Percentiles rank a stretch among this genome's conserved stretches.
Conservation (phyloP, 2,329 filamentous ascomycete genomes). For the Dryadomyces sulphureus region DNA sequence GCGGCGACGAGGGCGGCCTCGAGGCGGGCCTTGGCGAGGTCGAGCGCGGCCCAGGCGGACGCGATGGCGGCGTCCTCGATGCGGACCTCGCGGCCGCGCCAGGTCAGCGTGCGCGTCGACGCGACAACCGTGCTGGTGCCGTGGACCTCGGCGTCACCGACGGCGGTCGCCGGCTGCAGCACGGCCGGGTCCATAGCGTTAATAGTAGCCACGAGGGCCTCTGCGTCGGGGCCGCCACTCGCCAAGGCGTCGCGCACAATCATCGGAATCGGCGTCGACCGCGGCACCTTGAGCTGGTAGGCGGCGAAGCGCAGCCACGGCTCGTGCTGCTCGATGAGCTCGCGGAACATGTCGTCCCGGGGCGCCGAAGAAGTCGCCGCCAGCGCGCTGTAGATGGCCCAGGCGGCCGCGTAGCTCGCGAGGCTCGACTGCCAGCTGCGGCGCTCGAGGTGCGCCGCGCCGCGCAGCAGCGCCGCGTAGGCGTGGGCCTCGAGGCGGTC, state of each 20-base stretch:
- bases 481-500: constrained; percentile 77
- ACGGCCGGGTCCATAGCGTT: constrained; percentile 55
- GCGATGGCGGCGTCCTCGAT: constrained; percentile 91
- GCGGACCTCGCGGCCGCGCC: constrained; percentile 72
- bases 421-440: constrained; percentile 72
- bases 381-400: constrained; percentile 71
- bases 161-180: constrained; percentile 37
- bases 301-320: constrained; percentile 89
- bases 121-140: constrained; percentile 21
- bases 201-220: constrained; percentile 46
- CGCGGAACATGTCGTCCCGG: constrained; percentile 69
- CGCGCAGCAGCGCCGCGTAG: constrained; percentile 63
- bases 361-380: constrained; percentile 30
- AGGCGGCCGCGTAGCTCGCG: constrained; percentile 57
- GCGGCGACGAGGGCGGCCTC: constrained; percentile 31
- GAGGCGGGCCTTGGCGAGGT: constrained; percentile 34
- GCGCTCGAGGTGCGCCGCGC: constrained; percentile 73
- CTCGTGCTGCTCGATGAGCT: constrained; percentile 76
- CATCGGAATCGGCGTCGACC: constrained; percentile 65
- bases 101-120: constrained; percentile 61
- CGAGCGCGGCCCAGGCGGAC: constrained; percentile 60
- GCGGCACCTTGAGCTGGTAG: constrained; percentile 77
- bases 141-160: constrained; percentile 11
- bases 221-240: constrained; percentile 43
- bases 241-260: constrained; percentile 73